Percentiles rank a stretch among this genome's conserved stretches.
Conservation (phyloP, 2,329 filamentous ascomycete species). For the Fusarium gaditjirri region DNA sequence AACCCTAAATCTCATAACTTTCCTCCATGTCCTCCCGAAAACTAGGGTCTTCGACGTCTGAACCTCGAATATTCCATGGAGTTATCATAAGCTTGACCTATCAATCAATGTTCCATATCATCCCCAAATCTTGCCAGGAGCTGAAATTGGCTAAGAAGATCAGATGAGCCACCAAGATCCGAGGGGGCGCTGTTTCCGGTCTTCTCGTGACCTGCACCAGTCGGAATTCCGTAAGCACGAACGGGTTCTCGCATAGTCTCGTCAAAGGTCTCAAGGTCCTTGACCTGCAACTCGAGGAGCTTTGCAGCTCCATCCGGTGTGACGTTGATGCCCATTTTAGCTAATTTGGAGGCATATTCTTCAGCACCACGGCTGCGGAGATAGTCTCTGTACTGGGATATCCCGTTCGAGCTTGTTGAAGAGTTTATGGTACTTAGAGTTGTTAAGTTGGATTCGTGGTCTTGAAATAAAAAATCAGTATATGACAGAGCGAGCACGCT, state of each 20-base stretch:
- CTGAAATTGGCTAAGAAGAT: no score
- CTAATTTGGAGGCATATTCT: neutral
- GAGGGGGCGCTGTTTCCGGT: no score
- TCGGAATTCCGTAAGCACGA: rapidly evolving
- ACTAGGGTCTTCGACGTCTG: no score
- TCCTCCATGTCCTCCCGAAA: no score
- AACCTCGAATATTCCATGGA: no score
- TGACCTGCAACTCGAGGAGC: neutral
- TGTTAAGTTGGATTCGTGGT: neutral
- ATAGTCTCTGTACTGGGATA: neutral
- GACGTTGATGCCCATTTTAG: neutral
- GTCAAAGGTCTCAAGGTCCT: neutral
- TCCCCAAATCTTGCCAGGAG: neutral
- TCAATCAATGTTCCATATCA: neutral
- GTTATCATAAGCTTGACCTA: no score
- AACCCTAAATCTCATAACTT: no score
- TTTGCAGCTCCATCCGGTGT: neutral
- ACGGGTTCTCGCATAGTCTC: neutral
- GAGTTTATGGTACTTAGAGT: neutral
- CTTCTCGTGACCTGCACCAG: neutral
- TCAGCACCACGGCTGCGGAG: neutral
- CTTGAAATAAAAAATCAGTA: neutral
- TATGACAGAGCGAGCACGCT: no score
- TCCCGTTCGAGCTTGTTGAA: neutral
- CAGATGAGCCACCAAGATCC: neutral